Base-by-base conservation (phyloP, 176 grass and related monocot genomes). In the Zoysia japonica region DNA sequence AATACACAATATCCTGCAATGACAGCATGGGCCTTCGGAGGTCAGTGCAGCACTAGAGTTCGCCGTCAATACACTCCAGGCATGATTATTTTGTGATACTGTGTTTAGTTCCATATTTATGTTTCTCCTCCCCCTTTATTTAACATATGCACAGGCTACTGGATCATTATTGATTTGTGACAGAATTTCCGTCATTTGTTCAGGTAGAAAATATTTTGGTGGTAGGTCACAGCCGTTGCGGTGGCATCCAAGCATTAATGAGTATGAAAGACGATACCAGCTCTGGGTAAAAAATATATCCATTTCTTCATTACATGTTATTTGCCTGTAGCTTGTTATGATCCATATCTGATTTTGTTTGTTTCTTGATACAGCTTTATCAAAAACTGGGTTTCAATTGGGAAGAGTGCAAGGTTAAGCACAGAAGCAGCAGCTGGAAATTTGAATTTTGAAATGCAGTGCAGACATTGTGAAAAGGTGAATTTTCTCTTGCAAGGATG, bases 381-480 rank as follows among this genome's bases (percentile, higher is more conserved):
- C 48, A 86, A 78, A 71, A 85, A 92, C 46, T 99, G 96, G 96
- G 89, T 95, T 72, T 93, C 78, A 45, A 80, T 93, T 82, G 92
- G 80, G 53, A 99, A 89, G 84, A 95, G 76, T 7, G 96, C 96
- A 79, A 91, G 88, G 59, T 70, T 95, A 91, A 95, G 89, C 79
- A 93, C 92, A 3, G 74, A 99, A 88, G 96, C 96, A 74, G 92
- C 96, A 78, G 84, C 92, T 86, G 96, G 96, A 82, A 93, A 87
- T 78, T 69, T 89, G 76, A 89, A 66, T 81, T 99, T 99, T 63
- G 92, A 99, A 82, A 80, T 76, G 59, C 92, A 93, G 80, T 99
- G 96, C 69, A 90, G 49, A 84, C 96, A 96, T 76, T 99, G 96
- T 72, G 92, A 99, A 91, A 96, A 93, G 88, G 92, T 98, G 73